phyloP scores from a whole-genome alignment of 2,329 filamentous ascomycete genomes.

The Metarhizium robertsii region DNA sequence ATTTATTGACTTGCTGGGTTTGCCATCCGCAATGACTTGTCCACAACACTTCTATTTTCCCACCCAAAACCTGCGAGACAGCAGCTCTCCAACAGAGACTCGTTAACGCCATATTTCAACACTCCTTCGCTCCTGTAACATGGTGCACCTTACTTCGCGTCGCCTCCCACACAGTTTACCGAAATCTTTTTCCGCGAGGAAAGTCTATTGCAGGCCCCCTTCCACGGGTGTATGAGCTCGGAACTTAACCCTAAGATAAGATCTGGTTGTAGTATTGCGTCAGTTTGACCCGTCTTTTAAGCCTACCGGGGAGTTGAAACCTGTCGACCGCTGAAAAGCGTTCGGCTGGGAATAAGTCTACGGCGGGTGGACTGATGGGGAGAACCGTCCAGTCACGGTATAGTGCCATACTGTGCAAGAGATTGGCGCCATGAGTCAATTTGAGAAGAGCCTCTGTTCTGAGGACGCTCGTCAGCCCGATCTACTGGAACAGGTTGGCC shows the following conservation, averaged over 20 bases:
- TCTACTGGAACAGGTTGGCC: constrained; percentile 57
- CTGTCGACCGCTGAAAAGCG: constrained; percentile 42
- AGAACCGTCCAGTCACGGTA: constrained; percentile 48
- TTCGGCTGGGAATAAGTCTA: constrained; percentile 21
- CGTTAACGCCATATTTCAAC: constrained; percentile 11
- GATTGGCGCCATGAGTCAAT: constrained; percentile 63
- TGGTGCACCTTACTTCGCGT: constrained; percentile 39
- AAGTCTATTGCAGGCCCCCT: constrained; percentile 44
- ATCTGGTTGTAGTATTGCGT: constrained; percentile 67
- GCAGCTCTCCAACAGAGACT: neutral
- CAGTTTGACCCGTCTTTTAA: constrained; percentile 61
- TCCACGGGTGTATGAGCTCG: constrained; percentile 52
- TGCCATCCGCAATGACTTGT: neutral
- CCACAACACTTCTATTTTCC: neutral
- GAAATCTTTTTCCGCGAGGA: constrained; percentile 61
- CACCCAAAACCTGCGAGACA: neutral
- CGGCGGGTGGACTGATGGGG: constrained; percentile 36
- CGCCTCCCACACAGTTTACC: constrained; percentile 76
- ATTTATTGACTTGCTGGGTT: neutral
- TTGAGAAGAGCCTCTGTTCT: constrained; percentile 62
- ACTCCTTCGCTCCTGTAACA: constrained; percentile 33
- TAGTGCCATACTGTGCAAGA: constrained; percentile 36
- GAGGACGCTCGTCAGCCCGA: constrained; percentile 66
- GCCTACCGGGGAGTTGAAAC: constrained; percentile 22
- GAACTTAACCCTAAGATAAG: constrained; percentile 95